A percentile compares a stretch with the other conserved stretches of the same genome.
phyloP scores from a whole-genome alignment of 2,329 filamentous ascomycete genomes.

The Beauveria medogensis region DNA sequence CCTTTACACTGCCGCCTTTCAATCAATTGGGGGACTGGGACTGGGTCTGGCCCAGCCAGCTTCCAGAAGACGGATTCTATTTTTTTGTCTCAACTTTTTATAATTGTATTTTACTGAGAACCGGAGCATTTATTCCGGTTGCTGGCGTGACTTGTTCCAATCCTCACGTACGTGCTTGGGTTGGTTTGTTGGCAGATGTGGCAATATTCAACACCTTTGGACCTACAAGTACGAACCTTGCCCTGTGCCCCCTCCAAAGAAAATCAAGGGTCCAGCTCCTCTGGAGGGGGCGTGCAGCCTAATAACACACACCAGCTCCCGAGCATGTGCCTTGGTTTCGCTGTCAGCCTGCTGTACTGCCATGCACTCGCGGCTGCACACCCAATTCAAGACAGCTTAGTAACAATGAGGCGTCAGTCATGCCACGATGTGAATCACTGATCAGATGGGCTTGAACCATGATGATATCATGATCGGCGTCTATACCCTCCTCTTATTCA shows the following conservation, averaged over 20 bases:
- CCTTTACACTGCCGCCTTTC: neutral
- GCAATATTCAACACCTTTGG: neutral
- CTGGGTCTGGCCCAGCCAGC: no score
- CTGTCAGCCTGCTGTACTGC: neutral
- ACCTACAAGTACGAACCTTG: neutral
- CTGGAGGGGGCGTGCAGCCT: neutral
- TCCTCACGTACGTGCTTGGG: neutral
- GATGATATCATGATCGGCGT: slow-evolving; percentile 3
- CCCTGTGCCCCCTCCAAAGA: neutral
- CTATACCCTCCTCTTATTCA: neutral
- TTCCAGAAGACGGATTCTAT: neutral
- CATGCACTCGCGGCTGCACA: neutral
- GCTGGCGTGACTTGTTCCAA: neutral
- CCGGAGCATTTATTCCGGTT: neutral
- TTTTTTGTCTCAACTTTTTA: neutral
- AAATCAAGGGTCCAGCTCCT: slow-evolving; percentile 4
- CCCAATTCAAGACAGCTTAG: neutral
- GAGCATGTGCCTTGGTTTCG: neutral
- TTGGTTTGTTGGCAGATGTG: neutral
- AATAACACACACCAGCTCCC: neutral
- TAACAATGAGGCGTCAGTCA: neutral
- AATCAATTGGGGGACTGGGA: neutral
- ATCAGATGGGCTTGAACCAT: neutral
- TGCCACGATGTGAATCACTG: neutral
- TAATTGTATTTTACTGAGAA: neutral